These are phyloP conservation scores for Linum tenue DNA, from an alignment of 345 rosid species.

Conservation along the genomic window DNA sequence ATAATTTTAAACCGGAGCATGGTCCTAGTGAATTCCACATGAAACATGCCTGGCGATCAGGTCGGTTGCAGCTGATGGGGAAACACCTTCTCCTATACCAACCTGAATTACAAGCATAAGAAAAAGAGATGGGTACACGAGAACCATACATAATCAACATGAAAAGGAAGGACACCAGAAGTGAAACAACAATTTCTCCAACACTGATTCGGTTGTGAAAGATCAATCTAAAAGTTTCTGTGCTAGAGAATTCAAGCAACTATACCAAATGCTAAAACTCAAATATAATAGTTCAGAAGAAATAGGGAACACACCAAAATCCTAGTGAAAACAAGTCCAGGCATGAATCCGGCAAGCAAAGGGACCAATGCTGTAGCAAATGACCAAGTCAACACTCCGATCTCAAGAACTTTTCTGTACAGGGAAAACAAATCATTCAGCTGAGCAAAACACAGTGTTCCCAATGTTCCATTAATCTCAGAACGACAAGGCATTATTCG, in stretches of 20 bases:
- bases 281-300: not conserved
- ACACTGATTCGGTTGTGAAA: not conserved
- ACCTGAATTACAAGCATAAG: conserved; percentile 42
- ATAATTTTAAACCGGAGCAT: conserved; percentile 6
- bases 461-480: too few species aligned
- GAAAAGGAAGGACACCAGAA: not conserved
- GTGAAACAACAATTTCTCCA: not conserved
- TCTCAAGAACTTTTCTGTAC: conserved; percentile 68
- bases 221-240: not conserved
- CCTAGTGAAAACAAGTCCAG: conserved; percentile 69
- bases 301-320: conserved; percentile 49
- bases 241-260: not conserved
- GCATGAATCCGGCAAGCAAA: conserved; percentile 77
- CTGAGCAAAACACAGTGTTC: not conserved
- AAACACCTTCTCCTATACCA: conserved; percentile 97
- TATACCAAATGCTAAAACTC: not conserved
- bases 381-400: conserved; percentile 88
- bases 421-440: conserved; percentile 2
- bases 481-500: not conserved
- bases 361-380: conserved; percentile 83
- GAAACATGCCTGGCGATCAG: conserved; percentile 89
- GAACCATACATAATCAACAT: not conserved
- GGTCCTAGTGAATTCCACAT: conserved; percentile 17
- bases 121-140: conserved; percentile 4
- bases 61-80: conserved; percentile 97